Evolutionary conservation across 78 protist species (phyloP).

Genomic region (Polysphondylium violaceum): DNA sequence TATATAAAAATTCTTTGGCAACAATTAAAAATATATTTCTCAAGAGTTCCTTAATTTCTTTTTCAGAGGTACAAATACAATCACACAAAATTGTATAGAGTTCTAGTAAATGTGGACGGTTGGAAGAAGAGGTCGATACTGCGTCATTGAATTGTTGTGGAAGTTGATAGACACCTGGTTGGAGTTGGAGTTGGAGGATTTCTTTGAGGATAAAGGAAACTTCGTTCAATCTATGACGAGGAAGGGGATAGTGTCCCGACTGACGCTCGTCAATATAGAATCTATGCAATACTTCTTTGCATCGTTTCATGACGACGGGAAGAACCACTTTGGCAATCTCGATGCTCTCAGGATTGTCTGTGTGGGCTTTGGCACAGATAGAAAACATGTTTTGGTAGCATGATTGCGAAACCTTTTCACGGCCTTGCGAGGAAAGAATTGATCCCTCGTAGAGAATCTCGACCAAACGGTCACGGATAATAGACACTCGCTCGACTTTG

Average conservation of each 20-base stretch:
- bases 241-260: slow-evolving; percentile 62
- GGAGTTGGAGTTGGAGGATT: slow-evolving; percentile 39
- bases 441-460: slow-evolving; percentile 63
- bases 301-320: slow-evolving; percentile 58
- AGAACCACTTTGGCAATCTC: slow-evolving; percentile 64
- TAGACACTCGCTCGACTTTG: slow-evolving; percentile 65
- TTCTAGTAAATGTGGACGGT: slow-evolving; percentile 68
- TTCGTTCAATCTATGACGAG: slow-evolving; percentile 46
- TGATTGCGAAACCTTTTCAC: slow-evolving; percentile 73
- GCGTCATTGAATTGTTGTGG: neutral
- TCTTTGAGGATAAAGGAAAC: slow-evolving; percentile 52
- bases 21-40: slow-evolving; percentile 48
- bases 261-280: slow-evolving; percentile 70
- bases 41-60: slow-evolving; percentile 61
- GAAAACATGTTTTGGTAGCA: slow-evolving; percentile 68
- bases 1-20: slow-evolving; percentile 35
- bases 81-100: slow-evolving; percentile 58
- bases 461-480: slow-evolving; percentile 59
- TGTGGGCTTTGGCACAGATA: slow-evolving; percentile 18
- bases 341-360: slow-evolving; percentile 20
- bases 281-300: slow-evolving; percentile 40
- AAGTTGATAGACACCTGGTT: slow-evolving; percentile 57
- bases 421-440: slow-evolving; percentile 11
- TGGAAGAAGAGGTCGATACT: neutral
- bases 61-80: slow-evolving; percentile 75